Conservation (phyloP, 208 protist genomes). For the Lotmaria passim region DNA sequence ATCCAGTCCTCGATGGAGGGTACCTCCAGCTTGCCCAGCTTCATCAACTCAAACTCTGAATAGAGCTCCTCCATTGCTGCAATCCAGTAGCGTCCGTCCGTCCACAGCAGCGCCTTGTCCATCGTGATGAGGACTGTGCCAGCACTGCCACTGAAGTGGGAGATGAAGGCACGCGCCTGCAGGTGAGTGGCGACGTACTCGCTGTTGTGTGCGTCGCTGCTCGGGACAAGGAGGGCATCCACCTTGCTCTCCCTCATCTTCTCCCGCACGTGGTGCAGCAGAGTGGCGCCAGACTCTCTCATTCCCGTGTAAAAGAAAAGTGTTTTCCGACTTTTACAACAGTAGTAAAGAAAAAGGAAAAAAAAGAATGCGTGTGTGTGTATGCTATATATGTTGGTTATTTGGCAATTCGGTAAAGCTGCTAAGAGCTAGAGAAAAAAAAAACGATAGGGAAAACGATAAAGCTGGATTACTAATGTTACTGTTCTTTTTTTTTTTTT, state of each 20-base stretch:
- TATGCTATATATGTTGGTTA: background rate
- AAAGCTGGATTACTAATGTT: too few relatives aligned
- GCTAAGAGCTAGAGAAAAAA: background rate
- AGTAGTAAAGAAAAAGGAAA: constrained; percentile 2
- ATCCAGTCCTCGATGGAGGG: constrained; percentile 80
- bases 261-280: constrained; percentile 68
- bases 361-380: background rate
- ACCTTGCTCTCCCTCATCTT: constrained; percentile 75
- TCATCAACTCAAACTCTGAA: constrained; percentile 87
- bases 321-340: too few relatives aligned
- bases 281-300: constrained; percentile 40
- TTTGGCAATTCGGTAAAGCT: background rate
- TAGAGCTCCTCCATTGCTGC: constrained; percentile 90
- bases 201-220: constrained; percentile 94
- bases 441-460: background rate
- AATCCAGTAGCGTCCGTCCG: constrained; percentile 97
- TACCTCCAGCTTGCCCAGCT: constrained; percentile 62
- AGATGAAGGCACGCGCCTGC: constrained; percentile 93
- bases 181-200: constrained; percentile 95
- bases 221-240: constrained; percentile 90
- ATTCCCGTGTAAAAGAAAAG: too few relatives aligned
- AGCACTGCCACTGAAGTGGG: constrained; percentile 95
- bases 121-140: constrained; percentile 87
- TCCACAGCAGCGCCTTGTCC: constrained; percentile 94
- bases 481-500: too few relatives aligned